Base-by-base conservation (phyloP, 352 stramenopile species). In the Pythium folliculosum region DNA sequence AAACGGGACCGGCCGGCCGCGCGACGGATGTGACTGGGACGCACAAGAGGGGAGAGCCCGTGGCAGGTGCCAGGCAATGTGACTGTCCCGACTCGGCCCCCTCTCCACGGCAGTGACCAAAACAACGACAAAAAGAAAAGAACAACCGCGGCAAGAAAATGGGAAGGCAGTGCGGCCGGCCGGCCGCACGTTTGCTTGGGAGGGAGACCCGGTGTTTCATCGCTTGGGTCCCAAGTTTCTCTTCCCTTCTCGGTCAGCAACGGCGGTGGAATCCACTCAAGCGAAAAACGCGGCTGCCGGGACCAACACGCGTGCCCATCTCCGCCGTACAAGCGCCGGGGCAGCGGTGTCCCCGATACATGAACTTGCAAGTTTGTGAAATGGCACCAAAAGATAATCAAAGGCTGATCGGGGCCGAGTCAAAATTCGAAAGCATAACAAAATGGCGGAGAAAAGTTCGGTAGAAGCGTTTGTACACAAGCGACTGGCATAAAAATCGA, bases 271-370 rank as follows among this genome's bases (percentile, higher is more conserved):
- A 63, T 44, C 56, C 56, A 63, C 43, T 63, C 25, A 45, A 51
- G 56, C 45, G 56, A 51, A 47, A 58, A 63, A 55, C 56, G 56
- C 56, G 56, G 56, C 56, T 63, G 56, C 56, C 43, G 2, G 44
- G 21, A 55, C 44, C 9, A 63, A 63, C 56, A 63, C 56, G 56
- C 8, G 17, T 50, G 56, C 44, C 44, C 56, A 63, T 63, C 56
- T 23, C 51, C 50, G 5, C 16, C 23, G 51, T 58, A 27, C 19
- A 47, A 19, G 51, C 51, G 19, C 51, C 9, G 51, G 27, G 30
- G 17, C n/a, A n/a, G n/a, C n/a, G n/a, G n/a, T n/a, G n/a, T n/a
- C n/a, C n/a, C n/a, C n/a, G n/a, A n/a, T n/a, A n/a, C n/a, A n/a
- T n/a, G n/a, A n/a, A n/a, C n/a, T n/a, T n/a, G n/a, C n/a, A 45